phyloP scores from a whole-genome alignment of 345 rosid genomes.

The Salix suchowensis region DNA sequence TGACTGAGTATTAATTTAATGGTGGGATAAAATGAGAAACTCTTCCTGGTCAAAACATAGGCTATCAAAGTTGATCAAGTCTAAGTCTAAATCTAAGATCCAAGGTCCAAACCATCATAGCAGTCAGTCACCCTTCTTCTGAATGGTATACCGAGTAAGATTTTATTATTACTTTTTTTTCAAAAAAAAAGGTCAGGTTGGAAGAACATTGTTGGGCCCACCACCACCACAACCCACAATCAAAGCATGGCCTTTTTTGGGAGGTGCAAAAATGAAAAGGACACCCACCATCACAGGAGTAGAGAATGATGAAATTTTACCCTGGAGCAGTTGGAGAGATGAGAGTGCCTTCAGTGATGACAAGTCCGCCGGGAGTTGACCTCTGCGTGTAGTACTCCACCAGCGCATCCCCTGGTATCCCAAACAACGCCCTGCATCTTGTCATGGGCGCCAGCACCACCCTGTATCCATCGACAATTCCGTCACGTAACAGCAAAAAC shows the following conservation, averaged over 20 bases:
- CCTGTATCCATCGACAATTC: constrained; percentile 29
- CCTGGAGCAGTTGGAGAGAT: constrained; percentile 61
- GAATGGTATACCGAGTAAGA: no score
- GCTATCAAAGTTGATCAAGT: not conserved
- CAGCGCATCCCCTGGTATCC: constrained; percentile 59
- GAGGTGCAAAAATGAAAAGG: not conserved
- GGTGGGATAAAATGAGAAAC: no score
- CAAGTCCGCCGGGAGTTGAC: constrained; percentile 71
- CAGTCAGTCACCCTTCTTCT: not conserved
- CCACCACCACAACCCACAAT: not conserved
- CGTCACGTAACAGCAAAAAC: not conserved
- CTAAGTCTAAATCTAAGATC: not conserved
- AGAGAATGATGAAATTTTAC: constrained; percentile 36
- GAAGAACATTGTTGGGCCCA: not conserved
- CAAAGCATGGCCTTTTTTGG: not conserved
- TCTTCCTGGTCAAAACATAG: not conserved
- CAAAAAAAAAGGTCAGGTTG: not conserved
- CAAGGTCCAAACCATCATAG: not conserved
- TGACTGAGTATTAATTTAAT: no score
- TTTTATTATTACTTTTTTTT: no score
- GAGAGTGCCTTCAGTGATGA: constrained; percentile 77
- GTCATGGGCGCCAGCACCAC: constrained; percentile 90
- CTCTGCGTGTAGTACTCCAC: constrained; percentile 80
- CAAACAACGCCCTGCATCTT: constrained; percentile 76
- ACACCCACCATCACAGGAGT: not conserved